Evolutionary conservation across 768 basidiomycete genomes (phyloP).

Genomic region (Gymnopilus dilepis): DNA sequence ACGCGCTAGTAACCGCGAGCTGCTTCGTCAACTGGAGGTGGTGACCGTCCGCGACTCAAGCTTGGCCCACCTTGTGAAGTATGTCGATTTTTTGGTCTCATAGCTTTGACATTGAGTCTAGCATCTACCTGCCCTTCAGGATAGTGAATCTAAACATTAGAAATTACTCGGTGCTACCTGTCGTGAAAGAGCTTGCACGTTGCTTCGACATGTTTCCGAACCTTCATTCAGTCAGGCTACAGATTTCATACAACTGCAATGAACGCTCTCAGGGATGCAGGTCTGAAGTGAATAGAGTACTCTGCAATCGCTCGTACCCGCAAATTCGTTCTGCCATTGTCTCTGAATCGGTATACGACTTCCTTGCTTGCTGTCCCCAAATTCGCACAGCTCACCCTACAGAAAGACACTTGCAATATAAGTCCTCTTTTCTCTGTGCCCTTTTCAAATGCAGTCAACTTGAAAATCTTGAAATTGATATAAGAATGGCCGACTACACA

Average conservation of each 20-base stretch:
- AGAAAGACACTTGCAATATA: background rate
- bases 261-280: slow-evolving; percentile 14
- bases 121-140: slow-evolving; percentile 7
- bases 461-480: background rate
- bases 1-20: slow-evolving; percentile 8
- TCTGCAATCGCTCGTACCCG: background rate
- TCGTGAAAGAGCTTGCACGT: slow-evolving; percentile 28
- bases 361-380: background rate
- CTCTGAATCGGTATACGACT: background rate
- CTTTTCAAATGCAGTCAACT: background rate
- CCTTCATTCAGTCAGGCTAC: slow-evolving; percentile 26
- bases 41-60: slow-evolving; percentile 28
- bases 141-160: slow-evolving; percentile 25
- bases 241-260: background rate
- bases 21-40: slow-evolving; percentile 28
- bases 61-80: slow-evolving; percentile 24
- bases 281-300: background rate
- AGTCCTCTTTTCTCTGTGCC: background rate
- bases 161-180: slow-evolving; percentile 13
- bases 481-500: background rate
- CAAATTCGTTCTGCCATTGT: slow-evolving; percentile 2
- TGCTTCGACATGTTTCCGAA: slow-evolving; percentile 32
- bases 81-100: background rate
- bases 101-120: too few species aligned
- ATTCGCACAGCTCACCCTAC: background rate